phyloP scores from a whole-genome alignment of 1,139 yeast species.

The Geotrichum cucujoidarum region DNA sequence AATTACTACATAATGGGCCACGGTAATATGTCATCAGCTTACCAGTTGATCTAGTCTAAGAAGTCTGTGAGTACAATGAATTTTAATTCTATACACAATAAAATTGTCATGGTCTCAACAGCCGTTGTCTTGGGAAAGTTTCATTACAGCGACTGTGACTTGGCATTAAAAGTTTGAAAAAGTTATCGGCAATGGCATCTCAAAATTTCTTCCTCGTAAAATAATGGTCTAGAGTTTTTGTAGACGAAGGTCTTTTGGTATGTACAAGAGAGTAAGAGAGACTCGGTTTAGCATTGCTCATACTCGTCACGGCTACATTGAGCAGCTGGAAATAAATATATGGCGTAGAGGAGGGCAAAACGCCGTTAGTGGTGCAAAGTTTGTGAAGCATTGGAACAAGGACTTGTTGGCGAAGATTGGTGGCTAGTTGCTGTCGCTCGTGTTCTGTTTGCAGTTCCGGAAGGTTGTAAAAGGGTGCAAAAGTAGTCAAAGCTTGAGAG shows the following conservation, averaged over 20 bases:
- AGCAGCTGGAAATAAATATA: constrained; percentile 13
- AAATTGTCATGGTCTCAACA: no score
- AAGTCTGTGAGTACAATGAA: no score
- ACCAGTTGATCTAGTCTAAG: no score
- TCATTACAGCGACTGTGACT: no score
- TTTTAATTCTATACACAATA: no score
- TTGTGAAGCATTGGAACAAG: constrained; percentile 10
- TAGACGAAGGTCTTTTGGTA: background rate
- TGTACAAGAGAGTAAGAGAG: background rate
- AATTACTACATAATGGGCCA: no score
- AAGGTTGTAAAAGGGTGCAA: constrained; percentile 11
- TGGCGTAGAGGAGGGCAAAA: background rate
- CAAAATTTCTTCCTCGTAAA: background rate
- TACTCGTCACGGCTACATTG: constrained; percentile 15
- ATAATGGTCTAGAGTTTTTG: background rate
- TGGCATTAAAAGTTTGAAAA: no score
- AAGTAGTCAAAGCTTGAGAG: constrained; percentile 9
- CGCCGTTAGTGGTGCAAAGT: background rate
- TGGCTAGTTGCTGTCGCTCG: constrained; percentile 3
- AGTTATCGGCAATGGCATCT: no score
- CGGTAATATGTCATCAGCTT: no score
- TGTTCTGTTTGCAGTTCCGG: background rate
- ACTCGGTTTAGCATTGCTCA: constrained; percentile 6
- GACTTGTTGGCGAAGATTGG: constrained; percentile 3
- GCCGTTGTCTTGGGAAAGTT: no score